Evolutionary conservation across 306 rosid species (phyloP).

Genomic region (Quercus robur): DNA sequence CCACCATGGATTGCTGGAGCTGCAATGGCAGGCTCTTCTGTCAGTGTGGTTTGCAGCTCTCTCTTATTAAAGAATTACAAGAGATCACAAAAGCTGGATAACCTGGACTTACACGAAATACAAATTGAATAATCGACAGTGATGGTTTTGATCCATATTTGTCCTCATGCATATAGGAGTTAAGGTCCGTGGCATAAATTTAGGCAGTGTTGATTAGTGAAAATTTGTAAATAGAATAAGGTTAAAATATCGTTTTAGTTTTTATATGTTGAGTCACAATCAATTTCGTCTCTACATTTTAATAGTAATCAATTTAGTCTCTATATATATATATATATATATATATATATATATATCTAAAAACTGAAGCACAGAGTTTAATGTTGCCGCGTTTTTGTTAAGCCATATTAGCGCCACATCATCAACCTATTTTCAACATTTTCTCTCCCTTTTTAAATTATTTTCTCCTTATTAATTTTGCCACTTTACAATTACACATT

Average conservation of each 20-base stretch:
- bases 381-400: too few relatives aligned
- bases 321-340: too few relatives aligned
- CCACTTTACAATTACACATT: too few relatives aligned
- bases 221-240: neutral
- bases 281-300: too few relatives aligned
- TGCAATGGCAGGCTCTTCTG: conserved; percentile 91
- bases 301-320: too few relatives aligned
- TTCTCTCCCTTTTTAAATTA: too few relatives aligned
- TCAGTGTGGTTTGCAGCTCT: conserved; percentile 80
- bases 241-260: too few relatives aligned
- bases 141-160: neutral
- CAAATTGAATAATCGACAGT: conserved; percentile 30
- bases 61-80: conserved; percentile 60
- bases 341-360: too few relatives aligned
- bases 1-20: conserved; percentile 97
- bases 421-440: too few relatives aligned
- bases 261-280: too few relatives aligned
- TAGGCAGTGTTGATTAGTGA: neutral
- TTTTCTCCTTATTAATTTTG: too few relatives aligned
- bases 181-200: neutral
- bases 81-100: conserved; percentile 61
- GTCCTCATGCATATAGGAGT: neutral
- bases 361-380: rapidly evolving
- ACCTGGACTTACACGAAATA: conserved; percentile 42
- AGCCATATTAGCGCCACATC: too few relatives aligned